Evolutionary conservation across 2,329 filamentous ascomycete species (phyloP).

Genomic region (Dactylonectria estremocensis): DNA sequence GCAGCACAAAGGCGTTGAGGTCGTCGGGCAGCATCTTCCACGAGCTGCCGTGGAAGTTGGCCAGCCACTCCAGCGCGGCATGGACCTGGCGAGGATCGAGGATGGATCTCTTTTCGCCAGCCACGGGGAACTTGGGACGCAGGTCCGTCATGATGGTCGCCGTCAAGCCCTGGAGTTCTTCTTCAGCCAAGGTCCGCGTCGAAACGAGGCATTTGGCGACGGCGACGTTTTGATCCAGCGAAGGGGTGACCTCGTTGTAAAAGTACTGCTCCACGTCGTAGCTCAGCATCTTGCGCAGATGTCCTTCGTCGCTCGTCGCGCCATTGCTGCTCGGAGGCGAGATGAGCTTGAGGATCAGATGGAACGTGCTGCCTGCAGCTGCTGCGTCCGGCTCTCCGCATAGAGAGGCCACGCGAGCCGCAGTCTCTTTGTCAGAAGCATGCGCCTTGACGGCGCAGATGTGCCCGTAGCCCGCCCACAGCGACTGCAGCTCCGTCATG

Average conservation of each 20-base stretch:
- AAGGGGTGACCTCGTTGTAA: conserved; percentile 70
- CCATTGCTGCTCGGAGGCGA: conserved; percentile 55
- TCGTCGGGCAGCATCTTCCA: conserved; percentile 56
- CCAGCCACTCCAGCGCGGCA: conserved; percentile 74
- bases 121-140: conserved; percentile 66
- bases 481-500: conserved; percentile 57
- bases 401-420: conserved; percentile 24
- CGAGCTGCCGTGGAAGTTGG: conserved; percentile 71
- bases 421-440: conserved; percentile 44
- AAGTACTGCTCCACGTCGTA: conserved; percentile 79
- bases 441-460: conserved; percentile 69
- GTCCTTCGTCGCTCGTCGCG: conserved; percentile 67
- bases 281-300: conserved; percentile 76
- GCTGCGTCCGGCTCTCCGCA: conserved; percentile 32
- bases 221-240: conserved; percentile 59
- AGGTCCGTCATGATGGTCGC: conserved; percentile 74
- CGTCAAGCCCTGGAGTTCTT: conserved; percentile 57
- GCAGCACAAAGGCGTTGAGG: conserved; percentile 60
- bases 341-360: conserved; percentile 73
- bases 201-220: conserved; percentile 68
- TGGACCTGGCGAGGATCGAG: conserved; percentile 64
- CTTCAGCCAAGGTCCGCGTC: conserved; percentile 51
- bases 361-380: conserved; percentile 45
- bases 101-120: conserved; percentile 67
- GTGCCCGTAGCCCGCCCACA: conserved; percentile 69